Conservation (phyloP, 257 asterid species). For the Capsicum pubescens region DNA sequence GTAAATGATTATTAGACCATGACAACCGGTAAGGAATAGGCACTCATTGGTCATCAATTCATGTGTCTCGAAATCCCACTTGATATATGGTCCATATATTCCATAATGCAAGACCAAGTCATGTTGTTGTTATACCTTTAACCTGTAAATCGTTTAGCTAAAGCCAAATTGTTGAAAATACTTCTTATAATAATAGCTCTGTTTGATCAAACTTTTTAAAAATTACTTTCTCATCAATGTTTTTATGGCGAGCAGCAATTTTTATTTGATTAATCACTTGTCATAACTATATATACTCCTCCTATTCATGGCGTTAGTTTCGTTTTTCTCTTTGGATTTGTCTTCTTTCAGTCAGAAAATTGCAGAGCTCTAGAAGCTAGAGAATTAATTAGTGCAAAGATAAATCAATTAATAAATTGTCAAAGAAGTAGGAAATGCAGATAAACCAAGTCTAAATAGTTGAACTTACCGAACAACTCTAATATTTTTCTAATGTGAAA, state of each 20-base stretch:
- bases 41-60: not conserved
- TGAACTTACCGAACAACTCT: not conserved
- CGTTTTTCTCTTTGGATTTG: not conserved
- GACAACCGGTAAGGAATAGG: not conserved
- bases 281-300: not conserved
- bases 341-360: not conserved
- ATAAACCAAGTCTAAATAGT: constrained; percentile 12
- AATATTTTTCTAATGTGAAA: not conserved
- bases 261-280: not conserved
- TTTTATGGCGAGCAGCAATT: not conserved
- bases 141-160: not conserved
- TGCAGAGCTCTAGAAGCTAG: not conserved
- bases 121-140: not conserved
- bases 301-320: not conserved
- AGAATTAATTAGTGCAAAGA: too few relatives aligned
- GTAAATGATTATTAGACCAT: not conserved
- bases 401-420: not conserved
- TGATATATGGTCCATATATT: not conserved
- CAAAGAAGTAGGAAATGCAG: constrained; percentile 24
- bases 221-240: not conserved
- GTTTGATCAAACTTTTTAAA: too few relatives aligned
- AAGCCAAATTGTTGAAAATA: not conserved
- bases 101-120: not conserved
- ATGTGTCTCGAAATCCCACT: not conserved
- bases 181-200: not conserved